These are phyloP conservation scores for Penicillium sp. DNA, from an alignment of 2,329 filamentous ascomycete species.

Conservation along the genomic window DNA sequence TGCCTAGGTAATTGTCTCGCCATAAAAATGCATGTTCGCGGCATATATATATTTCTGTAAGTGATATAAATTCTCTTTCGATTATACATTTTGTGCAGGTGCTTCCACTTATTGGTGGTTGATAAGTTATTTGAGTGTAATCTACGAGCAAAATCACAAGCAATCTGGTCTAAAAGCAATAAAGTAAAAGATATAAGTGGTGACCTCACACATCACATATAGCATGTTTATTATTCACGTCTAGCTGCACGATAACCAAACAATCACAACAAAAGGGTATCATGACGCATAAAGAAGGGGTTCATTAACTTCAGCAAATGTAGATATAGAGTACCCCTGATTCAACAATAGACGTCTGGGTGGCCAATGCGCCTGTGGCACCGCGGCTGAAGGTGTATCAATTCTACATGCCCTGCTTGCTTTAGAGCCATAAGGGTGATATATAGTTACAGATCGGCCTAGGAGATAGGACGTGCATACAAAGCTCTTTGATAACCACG, in stretches of 20 bases:
- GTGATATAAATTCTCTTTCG: background rate
- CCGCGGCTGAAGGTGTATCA: slow-evolving; percentile 8
- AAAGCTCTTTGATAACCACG: background rate
- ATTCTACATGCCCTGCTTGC: background rate
- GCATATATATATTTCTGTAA: background rate
- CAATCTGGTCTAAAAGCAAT: background rate
- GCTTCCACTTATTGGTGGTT: background rate
- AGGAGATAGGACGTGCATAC: background rate
- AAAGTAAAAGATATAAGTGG: background rate
- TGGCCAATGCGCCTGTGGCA: slow-evolving; percentile 7
- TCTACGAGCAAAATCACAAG: background rate
- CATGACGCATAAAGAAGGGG: background rate
- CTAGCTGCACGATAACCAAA: background rate
- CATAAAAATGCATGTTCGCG: background rate
- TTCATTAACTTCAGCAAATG: background rate
- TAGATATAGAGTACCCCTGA: background rate
- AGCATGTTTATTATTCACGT: background rate
- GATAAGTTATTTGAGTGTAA: background rate
- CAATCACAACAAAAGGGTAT: background rate
- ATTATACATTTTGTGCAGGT: background rate
- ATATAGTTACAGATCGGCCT: background rate
- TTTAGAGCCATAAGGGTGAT: background rate
- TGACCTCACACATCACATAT: background rate
- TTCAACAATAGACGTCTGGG: background rate
- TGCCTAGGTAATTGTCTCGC: background rate